A percentile compares a stretch with the other conserved stretches of the same genome.
These are phyloP conservation scores for Penicillium sp. DNA, from an alignment of 2,329 filamentous ascomycete genomes.

Conservation along the genomic window DNA sequence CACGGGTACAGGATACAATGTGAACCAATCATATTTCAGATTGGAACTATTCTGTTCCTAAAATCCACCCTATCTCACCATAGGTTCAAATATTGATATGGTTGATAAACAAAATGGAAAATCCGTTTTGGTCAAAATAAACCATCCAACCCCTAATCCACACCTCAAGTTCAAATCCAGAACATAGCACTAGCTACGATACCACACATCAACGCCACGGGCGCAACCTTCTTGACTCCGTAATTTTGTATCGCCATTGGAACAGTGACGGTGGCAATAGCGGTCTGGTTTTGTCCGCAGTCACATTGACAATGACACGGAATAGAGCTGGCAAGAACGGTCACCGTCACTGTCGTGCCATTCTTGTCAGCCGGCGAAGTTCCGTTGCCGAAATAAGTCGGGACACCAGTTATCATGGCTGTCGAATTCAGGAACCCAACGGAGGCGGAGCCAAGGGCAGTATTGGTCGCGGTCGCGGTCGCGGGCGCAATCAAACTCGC, in stretches of 20 bases:
- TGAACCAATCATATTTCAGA: not conserved
- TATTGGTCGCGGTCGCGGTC: not conserved
- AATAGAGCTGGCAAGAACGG: not conserved
- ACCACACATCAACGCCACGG: not conserved
- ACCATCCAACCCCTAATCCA: not conserved
- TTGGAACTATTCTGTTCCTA: not conserved
- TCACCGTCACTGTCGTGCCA: not conserved
- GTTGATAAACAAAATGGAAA: not conserved
- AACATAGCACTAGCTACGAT: not conserved
- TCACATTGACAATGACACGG: constrained; percentile 3
- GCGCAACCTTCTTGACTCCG: not conserved
- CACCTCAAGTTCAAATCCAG: not conserved
- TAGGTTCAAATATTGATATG: not conserved
- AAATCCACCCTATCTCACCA: not conserved
- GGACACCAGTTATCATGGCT: not conserved
- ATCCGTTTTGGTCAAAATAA: not conserved
- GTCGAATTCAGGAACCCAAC: not conserved
- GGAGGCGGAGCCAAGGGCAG: not conserved
- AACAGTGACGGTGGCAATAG: not conserved
- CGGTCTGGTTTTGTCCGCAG: not conserved
- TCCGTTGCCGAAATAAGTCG: not conserved
- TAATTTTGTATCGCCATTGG: not conserved
- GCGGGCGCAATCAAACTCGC: not conserved
- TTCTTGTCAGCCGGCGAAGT: not conserved
- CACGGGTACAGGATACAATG: too few species aligned